A percentile compares a stretch with the other conserved stretches of the same genome.
Evolutionary conservation across 139 green algal genomes (phyloP).

Genomic region (Coelastrella sp.): DNA sequence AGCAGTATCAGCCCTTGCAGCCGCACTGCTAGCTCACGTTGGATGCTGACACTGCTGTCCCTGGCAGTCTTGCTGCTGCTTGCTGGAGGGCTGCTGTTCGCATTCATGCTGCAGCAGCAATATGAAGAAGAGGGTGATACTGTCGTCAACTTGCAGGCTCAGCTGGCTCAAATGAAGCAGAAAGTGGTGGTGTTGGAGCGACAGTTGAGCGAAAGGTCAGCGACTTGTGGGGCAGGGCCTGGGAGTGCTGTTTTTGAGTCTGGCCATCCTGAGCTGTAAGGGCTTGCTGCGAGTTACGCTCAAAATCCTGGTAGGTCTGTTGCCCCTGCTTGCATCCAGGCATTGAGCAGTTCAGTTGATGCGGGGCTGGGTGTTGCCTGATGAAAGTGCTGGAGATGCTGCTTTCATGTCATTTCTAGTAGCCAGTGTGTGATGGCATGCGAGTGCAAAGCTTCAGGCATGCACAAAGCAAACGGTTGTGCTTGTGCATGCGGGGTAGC

Average conservation of each 20-base stretch:
- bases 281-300: not conserved
- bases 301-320: too few species aligned
- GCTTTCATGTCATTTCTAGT: too few species aligned
- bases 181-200: slow-evolving; percentile 19
- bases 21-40: not conserved
- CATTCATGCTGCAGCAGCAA: not conserved
- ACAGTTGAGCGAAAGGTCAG: slow-evolving; percentile 11
- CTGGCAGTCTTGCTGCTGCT: not conserved
- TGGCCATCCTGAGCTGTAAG: too few species aligned
- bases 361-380: too few species aligned
- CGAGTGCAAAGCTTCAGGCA: too few species aligned
- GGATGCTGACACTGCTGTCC: not conserved
- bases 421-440: too few species aligned
- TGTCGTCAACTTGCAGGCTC: not conserved
- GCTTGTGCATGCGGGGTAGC: too few species aligned
- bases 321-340: too few species aligned
- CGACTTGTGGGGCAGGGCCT: not conserved
- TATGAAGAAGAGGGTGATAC: not conserved
- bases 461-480: too few species aligned
- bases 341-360: too few species aligned
- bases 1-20: slow-evolving; percentile 18
- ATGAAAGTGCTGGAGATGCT: too few species aligned
- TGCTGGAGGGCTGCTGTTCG: not conserved
- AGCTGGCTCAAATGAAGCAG: not conserved
- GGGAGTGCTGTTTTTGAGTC: not conserved